phyloP scores from a whole-genome alignment of 2,329 filamentous ascomycete species.

The Xylaria sp. region DNA sequence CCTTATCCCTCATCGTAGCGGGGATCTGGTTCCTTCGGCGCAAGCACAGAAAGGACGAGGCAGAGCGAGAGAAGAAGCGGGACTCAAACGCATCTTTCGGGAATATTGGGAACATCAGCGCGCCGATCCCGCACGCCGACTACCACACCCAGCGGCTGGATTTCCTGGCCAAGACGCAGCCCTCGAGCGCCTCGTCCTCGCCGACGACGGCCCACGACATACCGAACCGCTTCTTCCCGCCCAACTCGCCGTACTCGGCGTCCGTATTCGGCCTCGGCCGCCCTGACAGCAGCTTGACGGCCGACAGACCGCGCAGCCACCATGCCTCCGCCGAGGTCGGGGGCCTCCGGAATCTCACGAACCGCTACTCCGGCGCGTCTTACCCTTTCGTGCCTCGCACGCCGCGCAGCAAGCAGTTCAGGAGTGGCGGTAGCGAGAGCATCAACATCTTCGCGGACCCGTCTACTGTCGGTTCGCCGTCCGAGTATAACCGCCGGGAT shows the following conservation, averaged over 20 bases:
- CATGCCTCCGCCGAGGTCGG: constrained; percentile 47
- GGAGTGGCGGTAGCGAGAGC: constrained; percentile 43
- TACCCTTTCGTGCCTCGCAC: constrained; percentile 14
- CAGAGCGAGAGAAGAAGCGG: constrained; percentile 27
- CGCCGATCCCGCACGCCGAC: constrained; percentile 45
- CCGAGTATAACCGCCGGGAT: constrained; percentile 29
- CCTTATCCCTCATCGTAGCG: constrained; percentile 34
- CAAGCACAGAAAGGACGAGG: constrained; percentile 37
- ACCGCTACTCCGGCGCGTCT: constrained; percentile 26
- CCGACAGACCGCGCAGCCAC: constrained; percentile 41
- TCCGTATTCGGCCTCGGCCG: constrained; percentile 36
- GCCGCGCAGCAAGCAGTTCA: constrained; percentile 26
- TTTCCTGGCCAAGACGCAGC: constrained; percentile 45
- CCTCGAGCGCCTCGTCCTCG: no score
- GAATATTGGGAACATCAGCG: constrained; percentile 47
- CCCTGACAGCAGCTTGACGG: constrained; percentile 33
- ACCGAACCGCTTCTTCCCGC: constrained; percentile 36
- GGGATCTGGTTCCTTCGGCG: constrained; percentile 36
- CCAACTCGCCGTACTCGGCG: constrained; percentile 42
- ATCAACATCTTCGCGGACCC: constrained; percentile 48
- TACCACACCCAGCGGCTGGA: constrained; percentile 44
- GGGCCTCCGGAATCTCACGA: constrained; percentile 44
- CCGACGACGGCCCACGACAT: not conserved
- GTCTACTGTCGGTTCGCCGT: constrained; percentile 34
- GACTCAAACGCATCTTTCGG: constrained; percentile 42